phyloP scores from a whole-genome alignment of 1,139 yeast genomes.

The Diutina siamensis region DNA sequence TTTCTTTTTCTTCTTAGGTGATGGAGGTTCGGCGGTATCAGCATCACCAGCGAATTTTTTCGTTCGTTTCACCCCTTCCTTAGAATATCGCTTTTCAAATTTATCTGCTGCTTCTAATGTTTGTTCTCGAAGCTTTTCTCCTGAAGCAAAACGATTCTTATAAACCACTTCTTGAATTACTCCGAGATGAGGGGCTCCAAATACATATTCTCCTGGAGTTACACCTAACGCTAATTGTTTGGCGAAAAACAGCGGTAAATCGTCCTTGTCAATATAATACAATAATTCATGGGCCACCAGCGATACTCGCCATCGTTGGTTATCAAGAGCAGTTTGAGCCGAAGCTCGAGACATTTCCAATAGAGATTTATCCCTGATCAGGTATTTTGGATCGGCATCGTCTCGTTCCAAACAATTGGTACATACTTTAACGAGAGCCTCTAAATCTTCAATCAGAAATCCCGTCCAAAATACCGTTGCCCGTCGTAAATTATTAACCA shows the following conservation, averaged over 20 bases:
- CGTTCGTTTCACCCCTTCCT: neutral
- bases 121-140: constrained; percentile 14
- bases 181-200: constrained; percentile 51
- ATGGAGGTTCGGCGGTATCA: neutral
- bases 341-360: constrained; percentile 29
- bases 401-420: constrained; percentile 29
- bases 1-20: neutral
- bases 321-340: constrained; percentile 37
- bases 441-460: constrained; percentile 44
- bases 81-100: constrained; percentile 16
- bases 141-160: constrained; percentile 31
- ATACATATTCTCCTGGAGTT: constrained; percentile 14
- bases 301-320: constrained; percentile 44
- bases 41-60: constrained; percentile 1
- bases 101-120: constrained; percentile 24
- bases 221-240: constrained; percentile 31
- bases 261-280: constrained; percentile 29
- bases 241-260: constrained; percentile 29
- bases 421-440: constrained; percentile 38
- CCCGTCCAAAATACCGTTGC: constrained; percentile 73
- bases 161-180: constrained; percentile 42
- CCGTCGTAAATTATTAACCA: constrained; percentile 49
- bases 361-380: constrained; percentile 24
- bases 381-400: constrained; percentile 19
- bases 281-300: constrained; percentile 55